These are phyloP conservation scores for Fomitopsis pinicola DNA, from an alignment of 1,284 basidiomycete genomes.

Conservation along the genomic window DNA sequence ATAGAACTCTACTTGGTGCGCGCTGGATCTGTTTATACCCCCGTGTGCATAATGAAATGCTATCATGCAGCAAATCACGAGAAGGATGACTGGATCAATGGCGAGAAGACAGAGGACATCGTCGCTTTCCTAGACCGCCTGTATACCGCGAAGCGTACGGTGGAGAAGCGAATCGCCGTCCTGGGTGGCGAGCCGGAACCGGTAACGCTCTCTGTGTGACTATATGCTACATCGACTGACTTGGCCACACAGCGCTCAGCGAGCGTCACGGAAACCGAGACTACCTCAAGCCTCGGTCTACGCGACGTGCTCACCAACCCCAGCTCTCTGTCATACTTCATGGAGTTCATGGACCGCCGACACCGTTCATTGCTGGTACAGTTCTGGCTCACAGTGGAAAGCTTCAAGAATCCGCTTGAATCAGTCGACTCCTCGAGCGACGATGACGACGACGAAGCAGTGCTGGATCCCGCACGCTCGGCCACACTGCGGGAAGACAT, in stretches of 20 bases:
- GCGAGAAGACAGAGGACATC: conserved; percentile 77
- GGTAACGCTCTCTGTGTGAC: conserved; percentile 27
- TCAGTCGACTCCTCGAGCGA: conserved; percentile 69
- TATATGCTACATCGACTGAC: neutral
- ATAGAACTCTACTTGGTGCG: conserved; percentile 66
- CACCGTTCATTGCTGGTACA: conserved; percentile 84
- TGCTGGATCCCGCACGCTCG: conserved; percentile 55
- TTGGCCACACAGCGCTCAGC: conserved; percentile 4
- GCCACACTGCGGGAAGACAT: conserved; percentile 80
- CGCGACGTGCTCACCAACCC: conserved; percentile 84
- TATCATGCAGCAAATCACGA: conserved; percentile 62
- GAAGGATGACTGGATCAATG: conserved; percentile 81
- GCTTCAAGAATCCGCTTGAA: conserved; percentile 95
- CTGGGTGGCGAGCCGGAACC: conserved; percentile 69
- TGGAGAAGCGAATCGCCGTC: conserved; percentile 79
- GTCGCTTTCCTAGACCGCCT: conserved; percentile 86
- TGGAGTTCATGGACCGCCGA: conserved; percentile 96
- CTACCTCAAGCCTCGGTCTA: conserved; percentile 37
- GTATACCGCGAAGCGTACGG: conserved; percentile 81
- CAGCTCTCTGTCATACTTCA: conserved; percentile 89
- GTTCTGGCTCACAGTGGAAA: conserved; percentile 96
- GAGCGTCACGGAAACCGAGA: conserved; percentile 19
- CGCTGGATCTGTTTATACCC: neutral
- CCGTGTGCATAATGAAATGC: neutral
- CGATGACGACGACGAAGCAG: conserved; percentile 61